A percentile compares a stretch with the other conserved stretches of the same genome.
phyloP scores from a whole-genome alignment of 768 basidiomycete species.

The Termitomyces sp. region DNA sequence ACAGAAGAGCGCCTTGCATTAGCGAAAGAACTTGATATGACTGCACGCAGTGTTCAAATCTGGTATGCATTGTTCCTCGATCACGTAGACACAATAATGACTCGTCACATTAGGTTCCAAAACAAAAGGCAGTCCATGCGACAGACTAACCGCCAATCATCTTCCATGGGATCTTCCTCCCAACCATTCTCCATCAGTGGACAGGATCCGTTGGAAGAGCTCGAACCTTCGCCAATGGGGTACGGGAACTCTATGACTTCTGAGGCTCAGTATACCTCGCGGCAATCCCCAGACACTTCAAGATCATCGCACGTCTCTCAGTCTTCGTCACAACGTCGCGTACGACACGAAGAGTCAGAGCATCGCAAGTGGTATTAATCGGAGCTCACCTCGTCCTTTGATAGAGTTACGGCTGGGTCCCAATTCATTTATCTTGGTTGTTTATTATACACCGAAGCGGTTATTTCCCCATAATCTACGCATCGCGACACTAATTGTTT shows the following conservation, averaged over 20 bases:
- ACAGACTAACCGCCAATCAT: constrained; percentile 68
- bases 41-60: constrained; percentile 81
- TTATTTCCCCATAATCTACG: constrained; percentile 26
- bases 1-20: constrained; percentile 81
- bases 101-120: constrained; percentile 62
- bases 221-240: constrained; percentile 26
- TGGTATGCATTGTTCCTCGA: constrained; percentile 46
- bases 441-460: constrained; percentile 34
- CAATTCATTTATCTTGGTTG: constrained; percentile 33
- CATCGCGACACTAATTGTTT: constrained; percentile 30
- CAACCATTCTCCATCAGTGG: constrained; percentile 48
- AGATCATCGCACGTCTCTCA: constrained; percentile 28
- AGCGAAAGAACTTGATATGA: constrained; percentile 79
- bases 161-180: constrained; percentile 36
- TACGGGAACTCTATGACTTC: constrained; percentile 32
- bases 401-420: constrained; percentile 37
- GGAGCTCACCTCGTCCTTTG: constrained; percentile 22
- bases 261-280: constrained; percentile 35
- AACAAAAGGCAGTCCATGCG: constrained; percentile 84
- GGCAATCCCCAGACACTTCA: constrained; percentile 37
- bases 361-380: constrained; percentile 43
- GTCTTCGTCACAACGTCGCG: constrained; percentile 42
- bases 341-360: constrained; percentile 38
- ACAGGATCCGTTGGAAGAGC: constrained; percentile 38
- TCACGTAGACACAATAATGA: constrained; percentile 15